These are phyloP conservation scores for Russula brevipes DNA, from an alignment of 768 basidiomycete genomes.

Conservation along the genomic window DNA sequence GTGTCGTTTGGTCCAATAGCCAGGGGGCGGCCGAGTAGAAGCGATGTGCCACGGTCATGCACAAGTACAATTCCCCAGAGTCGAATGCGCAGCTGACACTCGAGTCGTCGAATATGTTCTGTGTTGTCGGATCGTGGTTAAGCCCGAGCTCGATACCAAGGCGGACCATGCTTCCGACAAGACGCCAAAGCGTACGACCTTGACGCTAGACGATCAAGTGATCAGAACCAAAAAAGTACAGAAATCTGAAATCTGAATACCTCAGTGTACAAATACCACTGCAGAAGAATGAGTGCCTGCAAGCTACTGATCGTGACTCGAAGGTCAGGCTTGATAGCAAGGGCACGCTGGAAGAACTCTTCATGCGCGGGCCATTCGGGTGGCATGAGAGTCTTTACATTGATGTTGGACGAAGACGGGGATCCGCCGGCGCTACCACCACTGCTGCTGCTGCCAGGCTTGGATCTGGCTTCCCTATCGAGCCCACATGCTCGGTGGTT, in stretches of 20 bases:
- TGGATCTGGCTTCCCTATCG: constrained; percentile 41
- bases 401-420: constrained; percentile 29
- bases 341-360: constrained; percentile 77
- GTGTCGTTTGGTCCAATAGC: constrained; percentile 79
- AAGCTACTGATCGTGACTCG: constrained; percentile 77
- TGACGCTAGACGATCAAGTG: constrained; percentile 52
- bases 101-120: constrained; percentile 65
- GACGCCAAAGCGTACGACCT: constrained; percentile 85
- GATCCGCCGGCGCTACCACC: constrained; percentile 24
- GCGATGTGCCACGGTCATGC: constrained; percentile 84
- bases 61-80: constrained; percentile 83
- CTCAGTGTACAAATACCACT: constrained; percentile 89
- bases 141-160: constrained; percentile 79
- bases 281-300: constrained; percentile 77
- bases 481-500: constrained; percentile 60
- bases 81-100: constrained; percentile 72
- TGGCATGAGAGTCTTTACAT: constrained; percentile 59
- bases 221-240: constrained; percentile 10
- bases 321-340: constrained; percentile 74
- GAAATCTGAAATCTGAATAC: constrained; percentile 36
- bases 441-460: constrained; percentile 24
- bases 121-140: constrained; percentile 76
- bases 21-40: constrained; percentile 79
- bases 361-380: constrained; percentile 73
- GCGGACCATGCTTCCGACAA: constrained; percentile 79